A percentile compares a stretch with the other conserved stretches of the same genome.
These are phyloP conservation scores for Carex kokanica DNA, from an alignment of 176 grass and related monocot species.

Conservation along the genomic window DNA sequence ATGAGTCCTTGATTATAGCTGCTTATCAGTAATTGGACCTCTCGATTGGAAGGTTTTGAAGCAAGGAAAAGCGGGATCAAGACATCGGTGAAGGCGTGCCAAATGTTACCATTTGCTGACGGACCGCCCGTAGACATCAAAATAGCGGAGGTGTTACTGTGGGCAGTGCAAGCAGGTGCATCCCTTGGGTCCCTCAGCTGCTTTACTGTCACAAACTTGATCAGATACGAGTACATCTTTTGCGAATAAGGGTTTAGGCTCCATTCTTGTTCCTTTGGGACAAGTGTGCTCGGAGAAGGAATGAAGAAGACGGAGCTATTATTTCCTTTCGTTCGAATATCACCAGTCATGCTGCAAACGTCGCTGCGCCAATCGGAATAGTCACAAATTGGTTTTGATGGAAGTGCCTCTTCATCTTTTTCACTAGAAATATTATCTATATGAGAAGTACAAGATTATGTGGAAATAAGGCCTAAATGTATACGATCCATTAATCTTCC, in stretches of 20 bases:
- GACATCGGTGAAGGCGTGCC: slow-evolving; percentile 67
- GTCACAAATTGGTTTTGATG: slow-evolving; percentile 50
- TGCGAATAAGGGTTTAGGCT: slow-evolving; percentile 50
- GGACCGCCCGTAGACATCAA: slow-evolving; percentile 52
- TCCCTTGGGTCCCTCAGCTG: slow-evolving; percentile 19
- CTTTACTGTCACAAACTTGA: slow-evolving; percentile 38
- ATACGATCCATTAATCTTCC: neutral
- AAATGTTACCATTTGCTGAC: slow-evolving; percentile 40
- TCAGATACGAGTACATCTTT: slow-evolving; percentile 34
- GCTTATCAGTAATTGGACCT: slow-evolving; percentile 52
- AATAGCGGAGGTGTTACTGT: slow-evolving; percentile 21
- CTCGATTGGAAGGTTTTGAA: slow-evolving; percentile 35
- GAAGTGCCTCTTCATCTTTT: neutral
- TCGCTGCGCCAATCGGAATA: slow-evolving; percentile 39
- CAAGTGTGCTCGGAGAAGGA: neutral
- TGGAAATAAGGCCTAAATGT: neutral
- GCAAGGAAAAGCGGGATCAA: slow-evolving; percentile 55
- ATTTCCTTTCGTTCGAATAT: slow-evolving; percentile 38
- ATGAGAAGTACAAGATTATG: neutral
- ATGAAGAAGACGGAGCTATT: slow-evolving; percentile 36
- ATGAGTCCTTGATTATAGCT: slow-evolving; percentile 43
- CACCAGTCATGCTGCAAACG: slow-evolving; percentile 47
- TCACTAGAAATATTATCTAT: neutral
- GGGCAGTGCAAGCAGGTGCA: slow-evolving; percentile 43
- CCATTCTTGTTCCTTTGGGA: slow-evolving; percentile 38